Conservation (phyloP, 2,329 filamentous ascomycete species). For the Colletotrichum sp. region DNA sequence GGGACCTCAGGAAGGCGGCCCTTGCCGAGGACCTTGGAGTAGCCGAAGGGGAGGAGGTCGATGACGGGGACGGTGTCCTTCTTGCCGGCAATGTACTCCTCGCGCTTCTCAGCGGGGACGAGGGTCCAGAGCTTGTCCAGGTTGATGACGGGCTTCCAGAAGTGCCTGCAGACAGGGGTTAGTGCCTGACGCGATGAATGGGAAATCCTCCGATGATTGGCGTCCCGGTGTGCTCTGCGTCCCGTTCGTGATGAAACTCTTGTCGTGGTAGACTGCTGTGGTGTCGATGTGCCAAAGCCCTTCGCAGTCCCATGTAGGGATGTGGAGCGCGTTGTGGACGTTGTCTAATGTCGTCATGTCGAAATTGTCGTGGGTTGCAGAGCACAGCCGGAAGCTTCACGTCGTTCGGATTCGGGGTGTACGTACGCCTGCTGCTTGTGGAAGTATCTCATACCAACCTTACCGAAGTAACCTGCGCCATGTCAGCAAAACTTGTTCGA, state of each 20-base stretch:
- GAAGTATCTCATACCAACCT: slow-evolving; percentile 96
- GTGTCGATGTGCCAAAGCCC: not conserved
- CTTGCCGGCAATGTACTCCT: slow-evolving; percentile 86
- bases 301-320: too few relatives aligned
- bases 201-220: not conserved
- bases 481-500: slow-evolving; percentile 61
- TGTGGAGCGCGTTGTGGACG: not conserved
- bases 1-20: slow-evolving; percentile 93
- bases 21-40: slow-evolving; percentile 99
- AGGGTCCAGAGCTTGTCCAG: slow-evolving; percentile 99
- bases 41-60: slow-evolving; percentile 95
- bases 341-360: not conserved
- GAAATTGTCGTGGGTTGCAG: not conserved
- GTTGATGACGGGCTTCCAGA: slow-evolving; percentile 99
- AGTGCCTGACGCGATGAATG: not conserved
- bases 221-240: not conserved
- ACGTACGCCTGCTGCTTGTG: slow-evolving; percentile 81
- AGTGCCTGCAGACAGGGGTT: slow-evolving; percentile 56
- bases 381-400: not conserved
- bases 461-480: slow-evolving; percentile 99
- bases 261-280: not conserved
- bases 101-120: slow-evolving; percentile 89
- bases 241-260: not conserved
- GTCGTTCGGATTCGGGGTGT: not conserved
- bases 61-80: slow-evolving; percentile 95